Percentiles rank a stretch among this genome's conserved stretches.
Evolutionary conservation across 208 protist genomes (phyloP).

Genomic region (Wallacemonas sp.): DNA sequence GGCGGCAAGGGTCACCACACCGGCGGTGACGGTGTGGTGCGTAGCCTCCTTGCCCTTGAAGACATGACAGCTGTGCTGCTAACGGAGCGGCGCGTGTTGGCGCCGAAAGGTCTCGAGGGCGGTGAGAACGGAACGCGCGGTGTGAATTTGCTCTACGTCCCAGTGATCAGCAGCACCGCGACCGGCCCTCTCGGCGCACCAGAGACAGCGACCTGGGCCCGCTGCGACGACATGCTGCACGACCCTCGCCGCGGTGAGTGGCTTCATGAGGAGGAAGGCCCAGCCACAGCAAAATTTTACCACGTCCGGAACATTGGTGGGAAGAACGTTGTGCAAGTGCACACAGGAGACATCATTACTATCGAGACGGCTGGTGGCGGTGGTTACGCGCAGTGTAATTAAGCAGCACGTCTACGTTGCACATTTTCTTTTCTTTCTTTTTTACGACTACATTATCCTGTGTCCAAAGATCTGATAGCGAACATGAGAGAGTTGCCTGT

Average conservation of each 20-base stretch:
- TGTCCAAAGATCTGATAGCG: too few species aligned
- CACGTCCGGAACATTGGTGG: conserved; percentile 59
- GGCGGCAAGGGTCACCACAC: conserved; percentile 79
- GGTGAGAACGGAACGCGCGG: conserved; percentile 77
- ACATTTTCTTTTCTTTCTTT: conserved; percentile 3
- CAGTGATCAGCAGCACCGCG: conserved; percentile 6
- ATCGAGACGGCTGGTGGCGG: conserved; percentile 59
- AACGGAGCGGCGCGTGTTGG: conserved; percentile 87
- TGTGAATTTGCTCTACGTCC: conserved; percentile 56
- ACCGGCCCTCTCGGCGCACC: neutral
- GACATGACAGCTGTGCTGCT: conserved; percentile 85
- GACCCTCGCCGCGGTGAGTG: conserved; percentile 38
- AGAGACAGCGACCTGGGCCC: conserved; percentile 18
- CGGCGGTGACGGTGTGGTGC: conserved; percentile 93
- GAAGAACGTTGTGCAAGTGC: conserved; percentile 54
- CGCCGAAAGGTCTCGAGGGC: conserved; percentile 82
- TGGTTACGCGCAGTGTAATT: conserved; percentile 23
- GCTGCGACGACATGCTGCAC: conserved; percentile 46
- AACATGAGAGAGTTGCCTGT: too few species aligned
- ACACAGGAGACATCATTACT: conserved; percentile 59
- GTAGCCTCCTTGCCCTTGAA: conserved; percentile 87
- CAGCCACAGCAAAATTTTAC: conserved; percentile 17
- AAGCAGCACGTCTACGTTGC: neutral
- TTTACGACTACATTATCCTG: neutral
- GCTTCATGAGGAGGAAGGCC: conserved; percentile 29